phyloP scores from a whole-genome alignment of 2,329 filamentous ascomycete species.

The Talaromyces islandicus region DNA sequence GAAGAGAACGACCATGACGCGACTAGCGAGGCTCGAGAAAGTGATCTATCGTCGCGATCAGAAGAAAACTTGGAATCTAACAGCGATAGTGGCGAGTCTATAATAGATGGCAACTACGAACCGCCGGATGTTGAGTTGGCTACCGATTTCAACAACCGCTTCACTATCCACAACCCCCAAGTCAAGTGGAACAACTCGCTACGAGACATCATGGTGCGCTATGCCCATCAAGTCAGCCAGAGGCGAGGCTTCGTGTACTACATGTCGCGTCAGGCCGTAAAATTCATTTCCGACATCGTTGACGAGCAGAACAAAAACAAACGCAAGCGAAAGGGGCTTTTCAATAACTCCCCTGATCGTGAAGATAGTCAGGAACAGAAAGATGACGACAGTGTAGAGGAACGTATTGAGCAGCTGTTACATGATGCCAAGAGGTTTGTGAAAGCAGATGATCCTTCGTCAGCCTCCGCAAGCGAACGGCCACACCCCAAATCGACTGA shows the following conservation, averaged over 20 bases:
- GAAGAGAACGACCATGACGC: conserved; percentile 21
- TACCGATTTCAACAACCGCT: conserved; percentile 95
- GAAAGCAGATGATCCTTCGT: conserved; percentile 57
- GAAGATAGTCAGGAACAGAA: conserved; percentile 40
- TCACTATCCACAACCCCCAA: conserved; percentile 96
- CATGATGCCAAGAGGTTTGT: conserved; percentile 80
- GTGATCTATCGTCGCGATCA: conserved; percentile 17
- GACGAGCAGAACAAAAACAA: conserved; percentile 83
- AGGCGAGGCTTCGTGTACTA: conserved; percentile 96
- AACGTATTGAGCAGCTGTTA: conserved; percentile 78
- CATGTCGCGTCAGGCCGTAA: conserved; percentile 88
- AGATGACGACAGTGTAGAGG: conserved; percentile 65
- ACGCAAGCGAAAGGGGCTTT: conserved; percentile 26
- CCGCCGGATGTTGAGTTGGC: conserved; percentile 73
- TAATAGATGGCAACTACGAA: conserved; percentile 55
- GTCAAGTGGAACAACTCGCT: conserved; percentile 97
- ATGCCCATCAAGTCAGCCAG: conserved; percentile 96
- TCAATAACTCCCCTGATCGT: conserved; percentile 1
- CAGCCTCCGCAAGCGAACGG: conserved; percentile 31
- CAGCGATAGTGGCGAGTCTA: conserved; percentile 50
- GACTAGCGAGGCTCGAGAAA: conserved; percentile 9
- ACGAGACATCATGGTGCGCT: conserved; percentile 91
- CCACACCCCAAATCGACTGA: conserved; percentile 34
- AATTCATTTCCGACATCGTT: conserved; percentile 96
- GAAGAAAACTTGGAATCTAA: conserved; percentile 35